Evolutionary conservation across 192 early-diverging fungal species (phyloP).

Genomic region (Backusella mclennaniae): DNA sequence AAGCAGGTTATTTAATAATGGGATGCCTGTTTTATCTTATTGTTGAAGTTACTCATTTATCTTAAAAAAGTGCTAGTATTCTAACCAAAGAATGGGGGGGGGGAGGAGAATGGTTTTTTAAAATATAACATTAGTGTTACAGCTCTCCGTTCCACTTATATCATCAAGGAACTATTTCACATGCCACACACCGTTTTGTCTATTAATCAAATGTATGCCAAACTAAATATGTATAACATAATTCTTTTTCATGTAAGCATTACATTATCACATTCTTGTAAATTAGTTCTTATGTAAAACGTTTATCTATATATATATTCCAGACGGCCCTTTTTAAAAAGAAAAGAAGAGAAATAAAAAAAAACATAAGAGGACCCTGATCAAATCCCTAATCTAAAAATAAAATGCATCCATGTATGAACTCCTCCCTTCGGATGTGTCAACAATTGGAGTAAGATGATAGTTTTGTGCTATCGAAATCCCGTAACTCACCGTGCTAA

Average conservation of each 20-base stretch:
- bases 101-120: neutral
- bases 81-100: neutral
- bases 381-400: neutral
- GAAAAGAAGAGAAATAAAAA: neutral
- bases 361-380: neutral
- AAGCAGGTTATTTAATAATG: neutral
- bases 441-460: slow-evolving; percentile 2
- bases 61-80: neutral
- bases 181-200: neutral
- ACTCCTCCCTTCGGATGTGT: slow-evolving; percentile 1
- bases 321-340: neutral
- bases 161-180: neutral
- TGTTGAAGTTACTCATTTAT: neutral
- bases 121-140: slow-evolving; percentile 9
- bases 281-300: neutral
- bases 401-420: neutral
- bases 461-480: neutral
- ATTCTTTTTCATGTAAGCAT: neutral
- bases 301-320: neutral
- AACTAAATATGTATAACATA: neutral
- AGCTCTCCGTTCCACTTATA: neutral
- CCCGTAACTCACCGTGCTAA: slow-evolving; percentile 1
- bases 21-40: neutral
- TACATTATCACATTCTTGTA: neutral
- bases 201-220: neutral